These are phyloP conservation scores for Tolypocladium amazonense DNA, from an alignment of 2,329 filamentous ascomycete species.

Conservation along the genomic window DNA sequence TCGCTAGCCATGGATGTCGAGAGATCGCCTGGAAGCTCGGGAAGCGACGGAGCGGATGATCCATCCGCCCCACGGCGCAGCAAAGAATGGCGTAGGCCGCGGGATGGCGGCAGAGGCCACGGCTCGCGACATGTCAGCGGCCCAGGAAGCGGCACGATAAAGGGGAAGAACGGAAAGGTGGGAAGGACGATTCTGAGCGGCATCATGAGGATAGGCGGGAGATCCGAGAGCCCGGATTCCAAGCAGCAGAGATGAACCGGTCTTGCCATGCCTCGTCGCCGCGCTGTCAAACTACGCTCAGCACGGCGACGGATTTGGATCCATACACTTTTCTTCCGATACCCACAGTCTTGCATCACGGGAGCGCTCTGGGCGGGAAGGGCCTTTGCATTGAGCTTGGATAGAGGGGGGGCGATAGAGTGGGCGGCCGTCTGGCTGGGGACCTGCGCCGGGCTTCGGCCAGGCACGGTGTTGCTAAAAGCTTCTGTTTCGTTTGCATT, in stretches of 20 bases:
- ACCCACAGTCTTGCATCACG: not conserved
- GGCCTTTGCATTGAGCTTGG: not conserved
- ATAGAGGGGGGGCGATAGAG: not conserved
- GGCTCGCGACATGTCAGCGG: slow-evolving; percentile 17
- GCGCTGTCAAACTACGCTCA: not conserved
- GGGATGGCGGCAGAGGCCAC: slow-evolving; percentile 8
- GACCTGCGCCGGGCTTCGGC: not conserved
- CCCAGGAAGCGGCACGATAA: slow-evolving; percentile 16
- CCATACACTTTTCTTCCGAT: not conserved
- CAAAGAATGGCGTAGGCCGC: slow-evolving; percentile 17
- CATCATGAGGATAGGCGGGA: slow-evolving; percentile 32
- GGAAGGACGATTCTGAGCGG: slow-evolving; percentile 31
- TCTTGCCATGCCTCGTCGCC: not conserved
- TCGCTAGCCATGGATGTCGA: slow-evolving; percentile 17
- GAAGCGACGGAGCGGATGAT: slow-evolving; percentile 30
- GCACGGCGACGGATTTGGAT: not conserved
- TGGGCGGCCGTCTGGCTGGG: not conserved
- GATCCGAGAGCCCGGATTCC: slow-evolving; percentile 29
- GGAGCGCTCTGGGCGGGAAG: not conserved
- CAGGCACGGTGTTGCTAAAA: not conserved
- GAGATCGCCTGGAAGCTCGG: slow-evolving; percentile 37
- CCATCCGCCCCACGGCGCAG: slow-evolving; percentile 14
- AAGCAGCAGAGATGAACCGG: slow-evolving; percentile 14
- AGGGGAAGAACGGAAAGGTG: slow-evolving; percentile 26
- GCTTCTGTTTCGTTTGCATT: not conserved